These are phyloP conservation scores for Bipolaris gigantea DNA, from an alignment of 2,329 filamentous ascomycete species.

Conservation along the genomic window DNA sequence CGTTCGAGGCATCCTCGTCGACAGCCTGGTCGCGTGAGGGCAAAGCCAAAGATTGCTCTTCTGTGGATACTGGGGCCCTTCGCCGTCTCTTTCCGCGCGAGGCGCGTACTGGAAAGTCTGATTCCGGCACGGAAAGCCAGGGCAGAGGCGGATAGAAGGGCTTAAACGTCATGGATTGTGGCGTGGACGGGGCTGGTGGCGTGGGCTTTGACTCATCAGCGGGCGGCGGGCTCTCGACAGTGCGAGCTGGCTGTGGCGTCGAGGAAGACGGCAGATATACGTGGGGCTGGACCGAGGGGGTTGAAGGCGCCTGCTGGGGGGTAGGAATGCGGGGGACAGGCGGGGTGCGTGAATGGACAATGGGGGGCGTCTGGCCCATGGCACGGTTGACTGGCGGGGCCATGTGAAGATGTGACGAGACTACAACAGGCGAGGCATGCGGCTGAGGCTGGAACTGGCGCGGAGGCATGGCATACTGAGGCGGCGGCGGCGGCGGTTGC, in stretches of 20 bases:
- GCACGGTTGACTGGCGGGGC: conserved; percentile 47
- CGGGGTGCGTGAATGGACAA: conserved; percentile 42
- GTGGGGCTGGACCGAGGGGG: conserved; percentile 42
- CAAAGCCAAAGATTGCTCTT: conserved; percentile 52
- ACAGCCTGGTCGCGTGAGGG: conserved; percentile 51
- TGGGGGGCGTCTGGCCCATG: conserved; percentile 42
- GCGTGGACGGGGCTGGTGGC: conserved; percentile 17
- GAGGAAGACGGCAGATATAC: conserved; percentile 38
- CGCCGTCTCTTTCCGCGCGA: conserved; percentile 51
- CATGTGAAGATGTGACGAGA: conserved; percentile 50
- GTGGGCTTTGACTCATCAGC: conserved; percentile 22
- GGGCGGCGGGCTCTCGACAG: conserved; percentile 34
- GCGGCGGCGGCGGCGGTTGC: conserved; percentile 33
- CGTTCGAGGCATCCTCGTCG: conserved; percentile 15
- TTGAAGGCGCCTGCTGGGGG: conserved; percentile 38
- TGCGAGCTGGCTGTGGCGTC: conserved; percentile 35
- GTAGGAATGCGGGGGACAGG: conserved; percentile 37
- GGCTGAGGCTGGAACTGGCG: conserved; percentile 44
- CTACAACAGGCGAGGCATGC: conserved; percentile 50
- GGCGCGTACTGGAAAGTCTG: conserved; percentile 57
- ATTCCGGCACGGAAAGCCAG: conserved; percentile 61
- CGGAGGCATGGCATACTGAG: conserved; percentile 45
- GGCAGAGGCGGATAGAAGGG: conserved; percentile 59
- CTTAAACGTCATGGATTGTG: conserved; percentile 37
- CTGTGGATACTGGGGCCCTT: conserved; percentile 43